Evolutionary conservation across 352 stramenopile species (phyloP).

Genomic region (Globisporangium emineosum): DNA sequence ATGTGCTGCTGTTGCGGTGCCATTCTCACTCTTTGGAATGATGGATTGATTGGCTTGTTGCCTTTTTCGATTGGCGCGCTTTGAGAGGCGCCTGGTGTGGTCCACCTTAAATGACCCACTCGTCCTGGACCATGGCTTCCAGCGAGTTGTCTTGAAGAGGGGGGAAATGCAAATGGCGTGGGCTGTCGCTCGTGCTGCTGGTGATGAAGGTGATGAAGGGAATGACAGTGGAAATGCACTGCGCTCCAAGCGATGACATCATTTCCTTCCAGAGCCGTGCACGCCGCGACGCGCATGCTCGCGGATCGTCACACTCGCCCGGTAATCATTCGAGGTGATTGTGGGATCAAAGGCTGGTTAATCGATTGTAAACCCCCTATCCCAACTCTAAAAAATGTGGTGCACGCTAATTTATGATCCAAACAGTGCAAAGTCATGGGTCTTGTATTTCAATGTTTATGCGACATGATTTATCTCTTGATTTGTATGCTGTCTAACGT

Average conservation of each 20-base stretch:
- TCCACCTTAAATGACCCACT: conserved; percentile 4
- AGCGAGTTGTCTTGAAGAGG: background rate
- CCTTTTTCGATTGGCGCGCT: background rate
- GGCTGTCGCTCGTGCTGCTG: background rate
- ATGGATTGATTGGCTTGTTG: background rate
- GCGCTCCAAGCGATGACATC: background rate
- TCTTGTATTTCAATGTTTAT: background rate
- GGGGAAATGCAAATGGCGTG: background rate
- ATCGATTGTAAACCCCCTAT: background rate
- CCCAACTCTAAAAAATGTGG: background rate
- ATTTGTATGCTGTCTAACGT: background rate
- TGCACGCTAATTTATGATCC: background rate
- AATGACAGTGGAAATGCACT: background rate
- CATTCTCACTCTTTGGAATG: background rate
- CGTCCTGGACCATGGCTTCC: background rate
- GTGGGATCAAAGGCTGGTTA: background rate
- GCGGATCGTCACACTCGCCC: background rate
- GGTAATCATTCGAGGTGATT: conserved; percentile 2
- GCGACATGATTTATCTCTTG: background rate
- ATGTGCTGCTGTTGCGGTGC: background rate
- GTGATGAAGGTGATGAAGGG: background rate
- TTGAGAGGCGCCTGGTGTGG: background rate
- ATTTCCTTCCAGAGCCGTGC: background rate
- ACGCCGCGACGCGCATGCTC: background rate
- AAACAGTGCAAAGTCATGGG: background rate